Percentiles rank a stretch among this genome's conserved stretches.
Conservation (phyloP, 352 stramenopile genomes). For the Nothophytophthora sp. region DNA sequence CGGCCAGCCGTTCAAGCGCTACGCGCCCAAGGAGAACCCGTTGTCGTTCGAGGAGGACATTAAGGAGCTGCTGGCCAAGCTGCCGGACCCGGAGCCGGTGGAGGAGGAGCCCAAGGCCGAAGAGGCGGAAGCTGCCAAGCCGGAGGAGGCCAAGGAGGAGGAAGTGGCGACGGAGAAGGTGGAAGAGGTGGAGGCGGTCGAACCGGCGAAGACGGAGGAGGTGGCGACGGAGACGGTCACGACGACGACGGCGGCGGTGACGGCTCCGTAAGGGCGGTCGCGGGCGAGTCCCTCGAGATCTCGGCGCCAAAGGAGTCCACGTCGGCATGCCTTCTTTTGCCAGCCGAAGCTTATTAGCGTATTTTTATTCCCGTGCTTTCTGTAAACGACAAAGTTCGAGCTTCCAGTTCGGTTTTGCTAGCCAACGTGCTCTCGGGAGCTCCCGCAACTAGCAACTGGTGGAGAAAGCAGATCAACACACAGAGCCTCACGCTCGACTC, state of each 20-base stretch:
- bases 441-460: too few species aligned
- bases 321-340: slow-evolving; percentile 25
- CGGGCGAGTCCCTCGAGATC: slow-evolving; percentile 2
- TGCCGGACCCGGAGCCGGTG: slow-evolving; percentile 21
- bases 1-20: slow-evolving; percentile 52
- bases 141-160: slow-evolving; percentile 15
- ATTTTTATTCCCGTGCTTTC: slow-evolving; percentile 33
- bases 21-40: slow-evolving; percentile 18
- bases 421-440: too few species aligned
- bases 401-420: slow-evolving; percentile 9
- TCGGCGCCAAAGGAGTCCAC: slow-evolving; percentile 18
- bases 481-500: too few species aligned
- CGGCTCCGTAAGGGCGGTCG: slow-evolving; percentile 11
- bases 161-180: too few species aligned
- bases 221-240: too few species aligned
- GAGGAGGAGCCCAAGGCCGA: slow-evolving; percentile 26
- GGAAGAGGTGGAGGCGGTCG: too few species aligned
- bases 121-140: slow-evolving; percentile 1
- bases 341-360: slow-evolving; percentile 24
- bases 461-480: too few species aligned
- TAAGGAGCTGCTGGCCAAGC: slow-evolving; percentile 37
- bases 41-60: slow-evolving; percentile 35
- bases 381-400: slow-evolving; percentile 24
- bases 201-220: too few species aligned
- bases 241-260: slow-evolving; percentile 20